Conservation (phyloP, 345 rosid genomes). For the Bruguiera gymnorhiza region DNA sequence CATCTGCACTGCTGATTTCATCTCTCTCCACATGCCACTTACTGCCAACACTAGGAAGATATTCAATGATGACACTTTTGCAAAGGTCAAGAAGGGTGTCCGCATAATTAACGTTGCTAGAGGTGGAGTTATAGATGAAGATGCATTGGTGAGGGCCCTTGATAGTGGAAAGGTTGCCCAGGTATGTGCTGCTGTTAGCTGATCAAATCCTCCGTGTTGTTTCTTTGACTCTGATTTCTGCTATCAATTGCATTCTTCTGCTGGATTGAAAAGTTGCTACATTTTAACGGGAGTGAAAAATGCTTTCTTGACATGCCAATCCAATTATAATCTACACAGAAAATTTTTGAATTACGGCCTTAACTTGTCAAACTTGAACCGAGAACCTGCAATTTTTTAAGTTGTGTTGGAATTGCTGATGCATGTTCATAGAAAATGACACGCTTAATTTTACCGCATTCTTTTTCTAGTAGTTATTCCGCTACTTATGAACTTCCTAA, state of each 20-base stretch:
- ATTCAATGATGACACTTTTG: conserved; percentile 62
- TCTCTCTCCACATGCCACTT: conserved; percentile 83
- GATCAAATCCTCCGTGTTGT: background rate
- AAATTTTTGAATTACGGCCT: too few relatives aligned
- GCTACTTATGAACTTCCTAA: too few relatives aligned
- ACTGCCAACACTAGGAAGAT: conserved; percentile 56
- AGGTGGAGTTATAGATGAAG: conserved; percentile 89
- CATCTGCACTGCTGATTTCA: conserved; percentile 61
- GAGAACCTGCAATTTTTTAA: too few relatives aligned
- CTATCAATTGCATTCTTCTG: background rate
- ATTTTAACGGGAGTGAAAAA: too few relatives aligned
- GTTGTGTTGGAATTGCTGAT: too few relatives aligned
- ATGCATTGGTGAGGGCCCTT: conserved; percentile 69
- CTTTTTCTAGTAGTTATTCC: too few relatives aligned
- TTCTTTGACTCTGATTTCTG: background rate
- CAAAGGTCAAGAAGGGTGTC: conserved; percentile 72
- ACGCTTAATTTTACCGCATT: too few relatives aligned
- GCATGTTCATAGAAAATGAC: too few relatives aligned
- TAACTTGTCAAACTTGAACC: too few relatives aligned
- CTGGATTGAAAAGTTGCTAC: background rate
- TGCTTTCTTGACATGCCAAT: too few relatives aligned
- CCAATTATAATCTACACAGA: too few relatives aligned
- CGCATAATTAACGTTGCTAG: conserved; percentile 79
- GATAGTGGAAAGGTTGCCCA: conserved; percentile 67
- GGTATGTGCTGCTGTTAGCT: conserved; percentile 27